Base-by-base conservation (phyloP, 257 asterid species). In the Penstemon davidsonii region DNA sequence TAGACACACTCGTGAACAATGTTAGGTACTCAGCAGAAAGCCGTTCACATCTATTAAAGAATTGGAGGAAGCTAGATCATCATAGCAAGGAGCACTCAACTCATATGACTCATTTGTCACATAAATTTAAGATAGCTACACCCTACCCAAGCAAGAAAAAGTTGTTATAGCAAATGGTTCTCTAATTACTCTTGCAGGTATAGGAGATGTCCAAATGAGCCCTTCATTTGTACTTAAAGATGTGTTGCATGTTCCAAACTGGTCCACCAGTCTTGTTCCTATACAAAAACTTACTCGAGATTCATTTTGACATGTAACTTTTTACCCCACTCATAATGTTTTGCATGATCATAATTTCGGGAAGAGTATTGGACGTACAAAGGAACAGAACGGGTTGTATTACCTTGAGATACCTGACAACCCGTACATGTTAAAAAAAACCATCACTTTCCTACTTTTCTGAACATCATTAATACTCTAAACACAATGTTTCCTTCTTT, bases 341-440 rank as follows among this genome's bases (percentile, higher is more conserved):
- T 64, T 75, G 40, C 50, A 69, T 53, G 63, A 69, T 3, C 57
- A 55, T 38, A 66, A 18, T 8, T 45, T 11, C 41, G 42, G 39
- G 68, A 57, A 41, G 73, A 73, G 8, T 57, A 66, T 73, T 73
- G 67, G 60, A 43, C 72, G 8, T 64, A 72, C 72, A 56, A 72
- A 54, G 66, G 69, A 8, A 18, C 46, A 7, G 46, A 25, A 19
- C 1, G 33, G 33, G 1, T 25, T 25, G 33, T 25, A 25, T 25
- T 25, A 25, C 33, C 33, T 25, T 2, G 33, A 25, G 33, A 25
- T 25, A 25, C 33, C 33, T 25, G 33, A 25, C 2, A 25, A 25
- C 33, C 33, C 33, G 33, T 25, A 25, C 33, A 25, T 25, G 33
- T 25, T 25, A n/a, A 25, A 25, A 25, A 1, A 25, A 25, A 2